Conservation (phyloP, 148 eudicot species). For the Amaranthus hypochondriacus region DNA sequence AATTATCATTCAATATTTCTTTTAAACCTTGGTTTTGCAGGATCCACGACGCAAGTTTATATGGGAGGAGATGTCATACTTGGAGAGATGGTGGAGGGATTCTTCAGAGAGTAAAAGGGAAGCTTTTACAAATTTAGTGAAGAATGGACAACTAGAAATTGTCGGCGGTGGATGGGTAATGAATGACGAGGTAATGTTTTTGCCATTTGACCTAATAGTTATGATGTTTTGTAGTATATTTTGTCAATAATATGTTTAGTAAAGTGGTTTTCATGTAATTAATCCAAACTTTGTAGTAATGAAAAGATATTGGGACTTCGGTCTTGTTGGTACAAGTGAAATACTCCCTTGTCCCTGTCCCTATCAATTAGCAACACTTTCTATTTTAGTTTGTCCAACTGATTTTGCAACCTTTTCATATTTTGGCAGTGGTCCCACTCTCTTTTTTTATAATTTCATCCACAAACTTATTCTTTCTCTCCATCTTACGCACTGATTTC, state of each 20-base stretch:
- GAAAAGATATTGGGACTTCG: too few relatives aligned
- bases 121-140: slow-evolving; percentile 57
- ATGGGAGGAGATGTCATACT: slow-evolving; percentile 99
- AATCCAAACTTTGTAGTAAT: too few relatives aligned
- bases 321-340: too few relatives aligned
- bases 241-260: not conserved
- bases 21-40: slow-evolving; percentile 33
- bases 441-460: too few relatives aligned
- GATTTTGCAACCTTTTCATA: too few relatives aligned
- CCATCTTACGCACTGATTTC: too few relatives aligned
- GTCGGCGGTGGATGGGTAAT: slow-evolving; percentile 99
- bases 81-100: slow-evolving; percentile 99
- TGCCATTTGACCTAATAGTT: not conserved
- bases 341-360: too few relatives aligned
- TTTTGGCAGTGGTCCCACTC: too few relatives aligned
- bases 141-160: slow-evolving; percentile 86
- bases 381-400: too few relatives aligned
- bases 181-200: slow-evolving; percentile 86
- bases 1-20: not conserved
- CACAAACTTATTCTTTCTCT: too few relatives aligned
- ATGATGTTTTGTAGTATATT: not conserved
- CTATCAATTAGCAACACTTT: too few relatives aligned
- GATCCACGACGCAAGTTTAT: slow-evolving; percentile 91
- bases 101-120: slow-evolving; percentile 63
- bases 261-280: not conserved